phyloP scores from a whole-genome alignment of 1,284 basidiomycete species.

The Pholiota adiposa region DNA sequence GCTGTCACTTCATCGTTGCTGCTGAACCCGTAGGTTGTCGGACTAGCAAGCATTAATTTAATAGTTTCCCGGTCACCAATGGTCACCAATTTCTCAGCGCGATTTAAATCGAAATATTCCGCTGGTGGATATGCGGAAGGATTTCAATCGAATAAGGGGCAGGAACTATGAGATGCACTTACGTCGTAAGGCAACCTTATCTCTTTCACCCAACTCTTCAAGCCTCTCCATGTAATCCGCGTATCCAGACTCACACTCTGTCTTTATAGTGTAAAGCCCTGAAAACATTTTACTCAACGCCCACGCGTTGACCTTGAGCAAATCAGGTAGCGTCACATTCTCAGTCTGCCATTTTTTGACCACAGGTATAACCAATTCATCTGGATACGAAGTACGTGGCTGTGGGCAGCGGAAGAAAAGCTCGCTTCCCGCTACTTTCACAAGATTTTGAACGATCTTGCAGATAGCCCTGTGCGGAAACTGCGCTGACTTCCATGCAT shows the following conservation, averaged over 20 bases:
- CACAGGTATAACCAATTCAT: background rate
- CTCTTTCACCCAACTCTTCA: background rate
- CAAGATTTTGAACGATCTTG: background rate
- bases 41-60: no score
- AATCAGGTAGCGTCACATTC: background rate
- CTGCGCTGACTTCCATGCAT: background rate
- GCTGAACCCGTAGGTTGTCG: no score
- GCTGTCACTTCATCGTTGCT: no score
- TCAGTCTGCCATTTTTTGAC: background rate
- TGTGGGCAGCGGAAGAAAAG: background rate
- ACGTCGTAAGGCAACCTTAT: background rate
- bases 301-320: background rate
- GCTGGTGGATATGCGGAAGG: no score
- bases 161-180: no score
- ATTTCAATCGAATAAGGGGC: no score
- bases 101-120: no score
- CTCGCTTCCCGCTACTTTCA: background rate
- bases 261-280: background rate
- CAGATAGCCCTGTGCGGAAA: background rate
- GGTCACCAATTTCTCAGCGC: no score
- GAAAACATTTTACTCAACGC: background rate
- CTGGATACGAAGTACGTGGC: background rate
- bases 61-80: no score
- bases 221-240: background rate
- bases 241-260: background rate